Percentiles rank a stretch among this genome's conserved stretches.
These are phyloP conservation scores for Populus tomentosa DNA, from an alignment of 441 rosid genomes.

Conservation along the genomic window DNA sequence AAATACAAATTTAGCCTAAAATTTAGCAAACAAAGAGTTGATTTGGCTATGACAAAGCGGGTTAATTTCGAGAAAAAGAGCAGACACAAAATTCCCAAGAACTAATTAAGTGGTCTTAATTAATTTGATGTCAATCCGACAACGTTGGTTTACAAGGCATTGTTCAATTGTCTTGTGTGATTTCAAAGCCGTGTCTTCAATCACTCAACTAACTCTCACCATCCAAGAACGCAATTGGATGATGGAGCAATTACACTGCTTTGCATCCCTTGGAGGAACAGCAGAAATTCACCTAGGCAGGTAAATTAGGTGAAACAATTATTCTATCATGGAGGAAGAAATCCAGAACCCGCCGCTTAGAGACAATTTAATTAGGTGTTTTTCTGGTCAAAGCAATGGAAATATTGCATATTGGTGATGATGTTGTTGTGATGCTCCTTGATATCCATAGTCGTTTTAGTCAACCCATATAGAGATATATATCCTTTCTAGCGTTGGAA, in stretches of 20 bases:
- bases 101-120: not conserved
- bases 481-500: conserved; percentile 6
- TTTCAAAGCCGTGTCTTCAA: not conserved
- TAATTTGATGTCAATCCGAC: not conserved
- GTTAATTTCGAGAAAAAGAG: not conserved
- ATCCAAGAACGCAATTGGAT: not conserved
- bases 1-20: not conserved
- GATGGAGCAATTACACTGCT: not conserved
- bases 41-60: not conserved
- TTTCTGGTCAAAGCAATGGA: conserved; percentile 11
- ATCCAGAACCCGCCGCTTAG: not conserved
- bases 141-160: not conserved
- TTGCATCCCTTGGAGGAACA: not conserved
- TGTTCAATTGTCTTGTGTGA: not conserved
- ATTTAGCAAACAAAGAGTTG: not conserved
- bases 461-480: not conserved
- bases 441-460: not conserved
- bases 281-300: conserved; percentile 8
- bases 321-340: not conserved
- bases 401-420: not conserved
- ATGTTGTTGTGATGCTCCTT: not conserved
- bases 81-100: not conserved
- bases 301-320: conserved; percentile 22
- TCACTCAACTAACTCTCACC: not conserved
- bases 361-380: conserved; percentile 16